Evolutionary conservation across 73 alveolate species (phyloP), one percentile per base, ranked within the genome.

Genomic region (Urostyla sp.): DNA sequence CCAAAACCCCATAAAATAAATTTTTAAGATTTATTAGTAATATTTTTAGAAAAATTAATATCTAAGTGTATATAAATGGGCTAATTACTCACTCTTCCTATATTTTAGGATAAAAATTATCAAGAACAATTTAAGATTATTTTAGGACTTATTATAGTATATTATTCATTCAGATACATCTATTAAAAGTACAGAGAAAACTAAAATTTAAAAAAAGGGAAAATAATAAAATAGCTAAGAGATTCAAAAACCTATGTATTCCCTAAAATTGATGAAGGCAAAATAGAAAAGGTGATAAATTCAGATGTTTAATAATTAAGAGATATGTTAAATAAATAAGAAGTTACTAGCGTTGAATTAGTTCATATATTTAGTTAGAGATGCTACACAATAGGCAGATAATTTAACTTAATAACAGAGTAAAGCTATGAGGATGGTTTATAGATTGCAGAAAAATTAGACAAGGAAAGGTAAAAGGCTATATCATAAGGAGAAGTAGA

Each of bases 301-400:
- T 30, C 58, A 6, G 35, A 46, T 28, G 73, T 61, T 30, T 16
- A 31, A 55, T 51, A 53, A 23, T 32, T 73, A 0, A 35, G 76
- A 18, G 20, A 50, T 5, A n/a, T 48, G 32, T 30, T 48, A 16
- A 15, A 27, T 8, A 24, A 60, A 34, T 59, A 50, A 23, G 40
- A 55, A 34, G 21, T 59, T 36, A 54, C 57, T 35, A 26, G 63
- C 0, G 67, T 27, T 0, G 72, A 75, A 23, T 20, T 55, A 13
- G 53, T 45, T 0, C 11, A 51, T 16, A 43, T 67, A 0, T 75
- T 54, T 58, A 20, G 24, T 2, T 15, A 31, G 34, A 75, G 87
- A 28, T n/a, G 53, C 50, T 43, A 75, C 52, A 49, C 54, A 48
- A 51, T 75, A 18, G 87, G 75, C 30, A 31, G 87, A 26, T 32